These are phyloP conservation scores for Avena eriantha DNA, from an alignment of 176 grass and related monocot genomes.

Conservation along the genomic window DNA sequence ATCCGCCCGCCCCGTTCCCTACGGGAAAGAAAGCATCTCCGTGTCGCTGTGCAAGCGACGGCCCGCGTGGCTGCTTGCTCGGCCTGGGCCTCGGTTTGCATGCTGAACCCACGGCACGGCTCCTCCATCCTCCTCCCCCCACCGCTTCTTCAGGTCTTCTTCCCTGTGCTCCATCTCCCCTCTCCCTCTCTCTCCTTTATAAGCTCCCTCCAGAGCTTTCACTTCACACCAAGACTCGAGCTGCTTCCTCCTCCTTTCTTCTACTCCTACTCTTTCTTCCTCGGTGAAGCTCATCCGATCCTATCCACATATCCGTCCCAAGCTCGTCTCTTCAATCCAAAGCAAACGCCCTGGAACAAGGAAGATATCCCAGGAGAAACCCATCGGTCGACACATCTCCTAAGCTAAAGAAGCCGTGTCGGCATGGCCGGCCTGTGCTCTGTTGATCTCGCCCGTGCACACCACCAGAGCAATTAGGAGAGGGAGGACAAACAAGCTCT, in stretches of 20 bases:
- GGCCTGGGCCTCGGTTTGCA: neutral
- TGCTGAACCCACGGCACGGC: slow-evolving; percentile 5
- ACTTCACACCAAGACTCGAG: slow-evolving; percentile 16
- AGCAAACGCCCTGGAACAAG: neutral
- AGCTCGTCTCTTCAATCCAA: slow-evolving; percentile 41
- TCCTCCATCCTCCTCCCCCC: slow-evolving; percentile 23
- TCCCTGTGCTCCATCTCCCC: neutral
- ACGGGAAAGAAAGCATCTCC: neutral
- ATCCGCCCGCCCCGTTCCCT: neutral
- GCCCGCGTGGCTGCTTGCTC: neutral
- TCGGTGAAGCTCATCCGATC: neutral
- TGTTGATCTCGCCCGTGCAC: slow-evolving; percentile 30
- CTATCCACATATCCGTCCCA: neutral
- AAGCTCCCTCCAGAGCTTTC: slow-evolving; percentile 44
- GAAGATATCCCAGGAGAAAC: slow-evolving; percentile 21
- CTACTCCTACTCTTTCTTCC: neutral
- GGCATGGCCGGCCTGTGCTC: slow-evolving; percentile 24
- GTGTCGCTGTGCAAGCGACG: slow-evolving; percentile 49
- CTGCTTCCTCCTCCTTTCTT: neutral
- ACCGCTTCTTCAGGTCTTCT: slow-evolving; percentile 13
- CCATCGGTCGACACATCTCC: neutral
- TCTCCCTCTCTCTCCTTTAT: slow-evolving; percentile 39
- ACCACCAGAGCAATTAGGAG: neutral
- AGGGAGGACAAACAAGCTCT: neutral
- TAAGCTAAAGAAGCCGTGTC: neutral